Conservation (phyloP, 139 green algal genomes). For the Auxenochlorella pyrenoidosa region DNA sequence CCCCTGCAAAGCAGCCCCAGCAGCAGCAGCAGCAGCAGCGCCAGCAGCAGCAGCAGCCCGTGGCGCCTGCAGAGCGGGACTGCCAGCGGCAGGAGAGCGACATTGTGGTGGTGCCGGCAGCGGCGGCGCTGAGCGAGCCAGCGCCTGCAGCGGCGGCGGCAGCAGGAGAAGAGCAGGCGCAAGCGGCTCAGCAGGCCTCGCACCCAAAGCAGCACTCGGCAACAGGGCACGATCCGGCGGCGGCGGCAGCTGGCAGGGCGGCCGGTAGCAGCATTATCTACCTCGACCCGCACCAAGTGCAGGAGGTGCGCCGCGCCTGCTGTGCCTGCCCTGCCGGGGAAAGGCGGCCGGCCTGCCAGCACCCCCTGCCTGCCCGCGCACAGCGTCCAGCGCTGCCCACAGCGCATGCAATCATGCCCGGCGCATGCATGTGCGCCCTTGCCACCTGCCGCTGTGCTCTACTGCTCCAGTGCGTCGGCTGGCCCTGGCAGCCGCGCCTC, state of each 20-base stretch:
- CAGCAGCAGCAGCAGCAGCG: background rate
- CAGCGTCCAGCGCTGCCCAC: too few relatives aligned
- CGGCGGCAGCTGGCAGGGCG: background rate
- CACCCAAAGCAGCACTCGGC: background rate
- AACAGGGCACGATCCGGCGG: too few relatives aligned
- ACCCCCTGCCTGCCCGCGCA: too few relatives aligned
- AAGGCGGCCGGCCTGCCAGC: too few relatives aligned
- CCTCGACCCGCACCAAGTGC: constrained; percentile 60
- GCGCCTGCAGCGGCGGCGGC: background rate
- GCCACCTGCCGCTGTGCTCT: background rate
- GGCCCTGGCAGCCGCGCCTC: background rate
- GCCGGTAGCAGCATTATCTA: constrained; percentile 25
- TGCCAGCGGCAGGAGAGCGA: background rate
- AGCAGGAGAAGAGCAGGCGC: background rate
- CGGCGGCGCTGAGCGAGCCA: background rate
- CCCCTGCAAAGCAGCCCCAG: background rate
- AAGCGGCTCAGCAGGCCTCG: background rate
- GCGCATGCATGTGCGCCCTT: too few relatives aligned
- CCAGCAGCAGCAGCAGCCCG: background rate
- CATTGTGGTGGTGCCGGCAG: background rate
- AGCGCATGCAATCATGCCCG: too few relatives aligned
- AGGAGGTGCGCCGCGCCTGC: constrained; percentile 10
- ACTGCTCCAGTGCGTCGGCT: background rate
- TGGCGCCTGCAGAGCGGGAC: background rate
- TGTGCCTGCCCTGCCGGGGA: background rate